These are phyloP conservation scores for Alternaria sp. DNA, from an alignment of 2,329 filamentous ascomycete species.

Conservation along the genomic window DNA sequence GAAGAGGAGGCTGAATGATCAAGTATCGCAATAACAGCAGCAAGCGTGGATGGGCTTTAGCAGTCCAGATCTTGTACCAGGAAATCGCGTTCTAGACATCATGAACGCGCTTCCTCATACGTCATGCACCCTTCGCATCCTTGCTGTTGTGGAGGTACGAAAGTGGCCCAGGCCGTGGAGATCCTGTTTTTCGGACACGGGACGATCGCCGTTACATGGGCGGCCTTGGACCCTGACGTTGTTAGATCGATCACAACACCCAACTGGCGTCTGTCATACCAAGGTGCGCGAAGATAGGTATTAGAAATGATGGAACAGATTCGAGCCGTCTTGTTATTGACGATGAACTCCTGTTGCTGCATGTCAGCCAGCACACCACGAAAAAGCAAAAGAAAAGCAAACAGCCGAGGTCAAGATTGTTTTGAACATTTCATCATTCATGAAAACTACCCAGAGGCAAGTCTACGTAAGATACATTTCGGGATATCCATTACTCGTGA, in stretches of 20 bases:
- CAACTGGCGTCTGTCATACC: not conserved
- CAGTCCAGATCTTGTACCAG: not conserved
- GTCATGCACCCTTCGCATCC: constrained; percentile 26
- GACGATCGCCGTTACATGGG: constrained; percentile 26
- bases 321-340: not conserved
- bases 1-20: not conserved
- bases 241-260: constrained; percentile 2
- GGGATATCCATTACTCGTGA: constrained; percentile 49
- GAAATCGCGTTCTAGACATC: constrained; percentile 19
- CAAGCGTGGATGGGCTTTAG: not conserved
- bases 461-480: constrained; percentile 48
- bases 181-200: constrained; percentile 32
- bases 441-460: constrained; percentile 40
- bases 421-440: constrained; percentile 44
- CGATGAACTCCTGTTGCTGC: not conserved
- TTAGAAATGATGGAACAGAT: not conserved
- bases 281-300: not conserved
- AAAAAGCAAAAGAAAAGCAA: constrained; percentile 1
- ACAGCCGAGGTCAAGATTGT: constrained; percentile 15
- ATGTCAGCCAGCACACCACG: not conserved
- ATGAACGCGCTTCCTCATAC: constrained; percentile 26
- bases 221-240: constrained; percentile 18
- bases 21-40: not conserved
- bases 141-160: constrained; percentile 22
- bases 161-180: constrained; percentile 21